A percentile compares a stretch with the other conserved stretches of the same genome.
Evolutionary conservation across 768 basidiomycete species (phyloP).

Genomic region (Mycena metata): DNA sequence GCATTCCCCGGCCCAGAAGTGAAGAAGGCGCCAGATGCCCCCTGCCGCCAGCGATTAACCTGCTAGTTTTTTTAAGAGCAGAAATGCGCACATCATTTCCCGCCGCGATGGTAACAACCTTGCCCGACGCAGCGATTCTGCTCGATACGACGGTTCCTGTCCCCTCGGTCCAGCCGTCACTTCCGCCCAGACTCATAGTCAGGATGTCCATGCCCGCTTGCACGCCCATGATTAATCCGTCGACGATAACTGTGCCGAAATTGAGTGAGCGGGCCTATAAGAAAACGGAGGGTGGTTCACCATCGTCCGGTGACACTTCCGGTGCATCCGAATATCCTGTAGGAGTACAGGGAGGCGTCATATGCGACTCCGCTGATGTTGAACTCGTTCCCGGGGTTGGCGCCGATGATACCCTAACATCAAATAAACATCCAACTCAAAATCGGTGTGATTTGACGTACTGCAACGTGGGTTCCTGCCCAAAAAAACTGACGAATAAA

Average conservation of each 20-base stretch:
- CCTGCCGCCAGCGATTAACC: conserved; percentile 47
- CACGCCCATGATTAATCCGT: conserved; percentile 67
- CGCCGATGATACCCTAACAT: conserved; percentile 70
- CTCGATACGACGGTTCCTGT: conserved; percentile 68
- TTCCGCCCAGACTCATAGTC: conserved; percentile 72
- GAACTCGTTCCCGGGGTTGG: conserved; percentile 69
- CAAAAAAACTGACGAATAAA: conserved; percentile 41
- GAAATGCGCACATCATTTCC: conserved; percentile 59
- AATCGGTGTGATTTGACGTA: conserved; percentile 41
- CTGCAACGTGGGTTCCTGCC: conserved; percentile 71
- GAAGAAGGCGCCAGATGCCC: conserved; percentile 72
- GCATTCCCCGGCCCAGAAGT: conserved; percentile 66
- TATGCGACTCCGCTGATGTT: conserved; percentile 81
- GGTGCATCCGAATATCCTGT: conserved; percentile 73
- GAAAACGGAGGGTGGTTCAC: conserved; percentile 49
- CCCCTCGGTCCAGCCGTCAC: conserved; percentile 75
- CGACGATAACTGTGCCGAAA: conserved; percentile 51
- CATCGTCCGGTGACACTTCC: conserved; percentile 65
- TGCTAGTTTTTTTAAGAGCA: neutral
- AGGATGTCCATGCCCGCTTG: conserved; percentile 72
- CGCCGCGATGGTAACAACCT: conserved; percentile 73
- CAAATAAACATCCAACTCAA: neutral
- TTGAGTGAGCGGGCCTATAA: neutral
- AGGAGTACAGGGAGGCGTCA: conserved; percentile 65
- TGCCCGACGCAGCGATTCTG: conserved; percentile 68